phyloP scores from a whole-genome alignment of 2,329 filamentous ascomycete genomes.

The Tolypocladium album region DNA sequence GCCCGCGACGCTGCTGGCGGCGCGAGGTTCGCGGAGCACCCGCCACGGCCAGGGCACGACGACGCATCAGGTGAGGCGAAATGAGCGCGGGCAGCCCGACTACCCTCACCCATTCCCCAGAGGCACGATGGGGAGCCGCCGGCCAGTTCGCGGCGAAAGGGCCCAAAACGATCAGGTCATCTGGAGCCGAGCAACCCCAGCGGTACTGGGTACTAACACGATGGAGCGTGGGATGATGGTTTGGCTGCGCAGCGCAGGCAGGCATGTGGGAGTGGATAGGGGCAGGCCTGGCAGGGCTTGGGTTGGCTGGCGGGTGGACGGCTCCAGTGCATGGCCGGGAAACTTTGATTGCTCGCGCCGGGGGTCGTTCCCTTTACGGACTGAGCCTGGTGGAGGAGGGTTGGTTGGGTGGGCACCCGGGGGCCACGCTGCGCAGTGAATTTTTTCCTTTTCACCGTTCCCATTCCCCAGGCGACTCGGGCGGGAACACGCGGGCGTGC shows the following conservation, averaged over 20 bases:
- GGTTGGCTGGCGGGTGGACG: not conserved
- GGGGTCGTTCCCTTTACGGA: slow-evolving; percentile 1
- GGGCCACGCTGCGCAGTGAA: not conserved
- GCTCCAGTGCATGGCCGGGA: not conserved
- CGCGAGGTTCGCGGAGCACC: not conserved
- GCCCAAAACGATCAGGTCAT: not conserved
- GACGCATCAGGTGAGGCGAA: not conserved
- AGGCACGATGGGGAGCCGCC: not conserved
- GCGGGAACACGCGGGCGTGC: not conserved
- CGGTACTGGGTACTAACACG: not conserved
- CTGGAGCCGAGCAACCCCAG: not conserved
- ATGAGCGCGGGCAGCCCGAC: not conserved
- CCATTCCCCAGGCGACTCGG: slow-evolving; percentile 1
- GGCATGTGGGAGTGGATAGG: not conserved
- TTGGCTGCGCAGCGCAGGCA: not conserved
- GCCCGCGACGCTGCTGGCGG: not conserved
- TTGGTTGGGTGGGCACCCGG: not conserved
- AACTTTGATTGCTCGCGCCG: slow-evolving; percentile 2
- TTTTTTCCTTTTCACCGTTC: not conserved
- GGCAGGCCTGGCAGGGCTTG: not conserved
- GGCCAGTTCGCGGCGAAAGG: not conserved
- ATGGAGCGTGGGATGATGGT: not conserved
- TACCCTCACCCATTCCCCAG: not conserved
- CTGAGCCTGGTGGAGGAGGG: not conserved
- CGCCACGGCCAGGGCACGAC: not conserved